These are phyloP conservation scores for Melaleuca alternifolia DNA, from an alignment of 345 rosid species.

Conservation along the genomic window DNA sequence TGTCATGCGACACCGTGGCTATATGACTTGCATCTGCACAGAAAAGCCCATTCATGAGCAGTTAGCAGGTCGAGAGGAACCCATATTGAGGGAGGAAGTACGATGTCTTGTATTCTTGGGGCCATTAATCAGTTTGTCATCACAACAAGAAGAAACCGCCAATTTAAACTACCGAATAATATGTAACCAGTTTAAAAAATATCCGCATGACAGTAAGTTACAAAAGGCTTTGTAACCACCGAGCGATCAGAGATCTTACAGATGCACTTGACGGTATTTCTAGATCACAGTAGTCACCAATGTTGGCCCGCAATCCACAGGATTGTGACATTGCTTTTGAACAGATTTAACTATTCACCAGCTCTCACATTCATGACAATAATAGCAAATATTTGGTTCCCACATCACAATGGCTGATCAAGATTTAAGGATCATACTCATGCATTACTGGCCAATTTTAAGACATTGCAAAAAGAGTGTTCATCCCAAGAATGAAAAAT, in stretches of 20 bases:
- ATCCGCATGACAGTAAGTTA: not conserved
- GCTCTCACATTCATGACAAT: not conserved
- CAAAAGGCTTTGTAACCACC: not conserved
- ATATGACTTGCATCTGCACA: constrained; percentile 47
- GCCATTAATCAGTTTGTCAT: not conserved
- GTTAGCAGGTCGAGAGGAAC: not conserved
- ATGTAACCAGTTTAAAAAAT: not conserved
- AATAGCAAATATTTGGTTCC: not conserved
- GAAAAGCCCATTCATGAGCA: not conserved
- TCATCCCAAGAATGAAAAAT: not conserved
- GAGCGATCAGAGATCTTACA: not conserved
- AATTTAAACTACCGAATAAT: not conserved
- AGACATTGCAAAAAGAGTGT: not conserved
- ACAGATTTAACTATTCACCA: not conserved
- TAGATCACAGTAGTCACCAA: not conserved
- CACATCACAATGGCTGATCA: not conserved
- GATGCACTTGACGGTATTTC: not conserved
- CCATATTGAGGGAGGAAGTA: not conserved
- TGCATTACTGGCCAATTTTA: not conserved
- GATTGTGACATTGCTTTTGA: not conserved
- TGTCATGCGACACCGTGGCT: constrained; percentile 65
- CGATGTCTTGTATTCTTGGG: not conserved
- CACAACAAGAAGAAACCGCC: not conserved
- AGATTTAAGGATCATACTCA: not conserved
- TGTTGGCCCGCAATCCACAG: not conserved